Percentiles rank a stretch among this genome's conserved stretches.
Evolutionary conservation across 345 rosid genomes (phyloP).

Genomic region (thale cress (Arabidopsis thaliana)): DNA sequence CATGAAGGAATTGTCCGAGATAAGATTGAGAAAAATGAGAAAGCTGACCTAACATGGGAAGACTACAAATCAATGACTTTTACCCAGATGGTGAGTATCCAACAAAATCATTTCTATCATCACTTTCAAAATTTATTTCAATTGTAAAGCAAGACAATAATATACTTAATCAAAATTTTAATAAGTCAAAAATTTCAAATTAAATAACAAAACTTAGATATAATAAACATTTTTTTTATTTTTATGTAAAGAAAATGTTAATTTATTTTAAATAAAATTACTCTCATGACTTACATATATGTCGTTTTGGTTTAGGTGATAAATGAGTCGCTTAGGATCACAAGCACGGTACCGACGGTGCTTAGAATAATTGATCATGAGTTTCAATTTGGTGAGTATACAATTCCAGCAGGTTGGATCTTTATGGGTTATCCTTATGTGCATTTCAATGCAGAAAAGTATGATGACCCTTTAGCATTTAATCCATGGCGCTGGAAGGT

Average conservation of each 20-base stretch:
- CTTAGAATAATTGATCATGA: constrained; percentile 33
- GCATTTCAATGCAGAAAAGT: constrained; percentile 27
- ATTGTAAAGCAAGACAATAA: no score
- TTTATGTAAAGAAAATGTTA: no score
- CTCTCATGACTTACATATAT: no score
- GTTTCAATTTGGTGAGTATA: constrained; percentile 24
- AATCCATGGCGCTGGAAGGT: constrained; percentile 49
- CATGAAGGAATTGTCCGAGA: constrained; percentile 39
- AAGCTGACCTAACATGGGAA: constrained; percentile 57
- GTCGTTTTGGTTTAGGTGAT: constrained; percentile 19
- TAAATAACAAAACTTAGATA: no score
- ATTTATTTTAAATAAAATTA: no score
- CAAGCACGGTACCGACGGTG: constrained; percentile 30
- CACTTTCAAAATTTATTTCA: no score
- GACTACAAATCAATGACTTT: constrained; percentile 82
- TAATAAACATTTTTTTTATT: no score
- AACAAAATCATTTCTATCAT: no score
- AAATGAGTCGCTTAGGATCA: constrained; percentile 41
- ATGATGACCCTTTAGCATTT: constrained; percentile 37
- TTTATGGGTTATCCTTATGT: constrained; percentile 33
- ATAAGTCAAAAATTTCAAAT: no score
- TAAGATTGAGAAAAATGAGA: constrained; percentile 29
- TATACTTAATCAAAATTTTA: no score
- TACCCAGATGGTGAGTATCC: constrained; percentile 50
- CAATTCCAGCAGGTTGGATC: constrained; percentile 41